Evolutionary conservation across 2,329 filamentous ascomycete species (phyloP).

Genomic region (Talaromyces amestolkiae): DNA sequence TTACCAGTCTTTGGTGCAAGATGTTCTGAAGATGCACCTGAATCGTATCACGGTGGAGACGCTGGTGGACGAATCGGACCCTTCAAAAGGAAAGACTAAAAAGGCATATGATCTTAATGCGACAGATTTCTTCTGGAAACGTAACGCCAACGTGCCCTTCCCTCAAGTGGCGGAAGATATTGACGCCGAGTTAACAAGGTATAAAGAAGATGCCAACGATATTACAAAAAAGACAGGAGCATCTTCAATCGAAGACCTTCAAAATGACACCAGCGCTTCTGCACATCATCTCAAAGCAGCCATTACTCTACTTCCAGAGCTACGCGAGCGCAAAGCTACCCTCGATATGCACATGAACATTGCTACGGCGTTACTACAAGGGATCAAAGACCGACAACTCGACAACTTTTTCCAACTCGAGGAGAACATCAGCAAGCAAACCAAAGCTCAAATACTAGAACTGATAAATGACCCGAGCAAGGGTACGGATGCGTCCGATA

Average conservation of each 20-base stretch:
- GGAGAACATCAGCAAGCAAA: conserved; percentile 87
- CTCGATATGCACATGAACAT: conserved; percentile 99
- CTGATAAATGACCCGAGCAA: conserved; percentile 77
- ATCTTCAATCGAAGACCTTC: conserved; percentile 85
- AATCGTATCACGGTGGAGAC: conserved; percentile 94
- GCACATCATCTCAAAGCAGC: conserved; percentile 94
- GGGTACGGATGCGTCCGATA: conserved; percentile 80
- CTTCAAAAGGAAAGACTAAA: conserved; percentile 72
- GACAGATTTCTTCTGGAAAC: conserved; percentile 94
- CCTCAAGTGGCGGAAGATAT: conserved; percentile 96
- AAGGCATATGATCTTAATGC: conserved; percentile 86
- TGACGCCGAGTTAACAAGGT: conserved; percentile 85
- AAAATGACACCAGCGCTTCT: conserved; percentile 82
- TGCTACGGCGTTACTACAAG: conserved; percentile 71
- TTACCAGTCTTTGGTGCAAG: conserved; percentile 80
- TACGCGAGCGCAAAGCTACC: conserved; percentile 86
- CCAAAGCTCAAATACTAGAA: conserved; percentile 83
- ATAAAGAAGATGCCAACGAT: conserved; percentile 91
- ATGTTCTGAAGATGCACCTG: conserved; percentile 74
- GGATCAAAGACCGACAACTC: conserved; percentile 90
- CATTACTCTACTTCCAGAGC: conserved; percentile 85
- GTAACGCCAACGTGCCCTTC: conserved; percentile 86
- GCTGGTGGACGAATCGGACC: conserved; percentile 72
- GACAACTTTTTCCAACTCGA: conserved; percentile 97
- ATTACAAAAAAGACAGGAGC: conserved; percentile 95